Base-by-base conservation (phyloP, 106 monocot genomes). In the Dendrobium nobile region DNA sequence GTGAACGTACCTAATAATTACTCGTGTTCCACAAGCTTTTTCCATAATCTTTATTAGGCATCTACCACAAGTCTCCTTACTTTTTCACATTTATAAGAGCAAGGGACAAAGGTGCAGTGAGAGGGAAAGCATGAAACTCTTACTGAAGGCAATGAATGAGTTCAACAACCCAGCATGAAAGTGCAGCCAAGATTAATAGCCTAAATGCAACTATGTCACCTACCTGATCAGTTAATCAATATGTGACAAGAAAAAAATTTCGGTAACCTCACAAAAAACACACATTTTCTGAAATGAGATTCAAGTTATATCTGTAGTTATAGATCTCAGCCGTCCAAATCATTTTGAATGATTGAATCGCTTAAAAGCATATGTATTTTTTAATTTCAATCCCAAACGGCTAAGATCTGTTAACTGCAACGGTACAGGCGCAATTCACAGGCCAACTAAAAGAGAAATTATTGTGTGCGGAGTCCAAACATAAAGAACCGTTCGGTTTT, bases 61-160 rank as follows among this genome's bases (percentile, higher is more conserved):
- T 9, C 24, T 27, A 58, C 58, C 58, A 20, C 58, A 37, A 37
- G 11, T 33, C 15, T 22, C 61, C 61, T 3, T 15, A 70, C 70
- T 70, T 61, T 19, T 8, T 70, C 13, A 70, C 70, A 22, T 70
- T 33, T 33, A 31, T 22, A 64, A 26, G 9, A 22, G 19, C 2
- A 16, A 19, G 24, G 61, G 6, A 70, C 37, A 70, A 33, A 70
- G 37, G 15, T 33, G 11, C 10, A 31, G 13, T 43, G 20, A 22
- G 72, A 74, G 44, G 43, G 74, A 74, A 20, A 74, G 19, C 42
- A 15, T 70, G 70, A 33, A 37, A 2, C 33, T 70, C 9, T 37
- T 37, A 6, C 18, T 74, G 74, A 74, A 43, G 19, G 74, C 43
- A 74, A 74, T 74, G 74, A 74, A 74, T 74, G 74, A 74, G 42